These are phyloP conservation scores for Mycena capillaripes DNA, from an alignment of 768 basidiomycete genomes.

Conservation along the genomic window DNA sequence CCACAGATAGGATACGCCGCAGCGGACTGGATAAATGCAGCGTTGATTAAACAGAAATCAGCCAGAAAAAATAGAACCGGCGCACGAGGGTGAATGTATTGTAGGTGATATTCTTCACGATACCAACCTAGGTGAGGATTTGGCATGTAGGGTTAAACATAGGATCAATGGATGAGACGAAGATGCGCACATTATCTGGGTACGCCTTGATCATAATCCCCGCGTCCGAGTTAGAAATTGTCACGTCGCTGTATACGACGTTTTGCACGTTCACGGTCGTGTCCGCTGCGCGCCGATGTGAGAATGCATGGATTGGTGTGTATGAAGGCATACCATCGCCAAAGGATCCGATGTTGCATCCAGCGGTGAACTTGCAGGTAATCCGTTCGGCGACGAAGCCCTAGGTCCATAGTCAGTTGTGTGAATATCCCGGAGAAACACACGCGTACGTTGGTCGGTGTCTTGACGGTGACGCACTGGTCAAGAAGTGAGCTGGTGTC, in stretches of 20 bases:
- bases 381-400: constrained; percentile 37
- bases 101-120: constrained; percentile 40
- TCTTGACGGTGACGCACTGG: constrained; percentile 52
- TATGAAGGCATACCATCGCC: constrained; percentile 25
- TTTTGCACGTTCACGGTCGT: constrained; percentile 40
- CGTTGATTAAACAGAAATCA: background rate
- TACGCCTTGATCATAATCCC: constrained; percentile 42
- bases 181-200: constrained; percentile 33
- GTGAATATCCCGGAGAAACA: background rate
- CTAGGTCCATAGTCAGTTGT: constrained; percentile 1
- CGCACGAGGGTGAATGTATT: constrained; percentile 32
- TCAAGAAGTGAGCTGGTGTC: background rate
- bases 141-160: background rate
- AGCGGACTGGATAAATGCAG: constrained; percentile 10
- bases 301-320: background rate
- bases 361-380: constrained; percentile 39
- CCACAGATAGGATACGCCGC: constrained; percentile 20
- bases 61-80: background rate
- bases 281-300: background rate
- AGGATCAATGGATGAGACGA: background rate
- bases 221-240: constrained; percentile 40
- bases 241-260: constrained; percentile 40
- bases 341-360: constrained; percentile 43
- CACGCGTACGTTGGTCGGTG: constrained; percentile 39
- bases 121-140: constrained; percentile 15